Base-by-base conservation (phyloP, 192 early-diverging fungal species). In the Mortierella alpina region DNA sequence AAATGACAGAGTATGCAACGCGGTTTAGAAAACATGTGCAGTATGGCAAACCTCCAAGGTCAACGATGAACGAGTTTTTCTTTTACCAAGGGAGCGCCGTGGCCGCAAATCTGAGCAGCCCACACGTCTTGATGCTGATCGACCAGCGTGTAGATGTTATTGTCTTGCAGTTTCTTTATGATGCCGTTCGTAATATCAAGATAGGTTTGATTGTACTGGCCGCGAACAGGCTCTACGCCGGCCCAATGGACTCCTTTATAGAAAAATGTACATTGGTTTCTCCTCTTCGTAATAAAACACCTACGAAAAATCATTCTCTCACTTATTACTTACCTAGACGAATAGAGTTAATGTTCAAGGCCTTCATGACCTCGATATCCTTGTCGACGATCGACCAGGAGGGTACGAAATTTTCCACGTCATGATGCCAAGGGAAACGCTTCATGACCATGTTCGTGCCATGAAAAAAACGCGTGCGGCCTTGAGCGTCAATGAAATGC, bases 111-210 rank as follows among this genome's bases (percentile, higher is more conserved):
- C 58, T 84, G 83, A 23, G 70, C 78, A 12, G 86, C 84, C 46
- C 87, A 77, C 6, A 87, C 79, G 59, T 90, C 87, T 71, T 92
- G 91, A 80, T 92, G 91, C 53, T 89, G 86, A 59, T 92, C 91
- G 7, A 92, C 75, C 8, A 92, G 66, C 8, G 91, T 85, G 63
- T 89, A 92, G 49, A 92, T 91, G 20, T 85, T 84, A 20, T 87
- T 81, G 2, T 74, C 81, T 42, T 86, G 84, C 22, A 87, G 85
- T 59, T 82, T 67, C 63, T 85, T 63, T 12, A 89, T 87, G 62
- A 89, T 88, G 6, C 65, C 49, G 10, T 79, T 59, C 49, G 90
- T 87, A 46, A 87, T 79, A 22, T 85, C 82, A 7, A 92, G 66
- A 56, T 88, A 92, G 0, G 84, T 87, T 22, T 84, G 68, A 58